phyloP scores from a whole-genome alignment of 2,329 filamentous ascomycete species.

The Proliferodiscus dingleyae region DNA sequence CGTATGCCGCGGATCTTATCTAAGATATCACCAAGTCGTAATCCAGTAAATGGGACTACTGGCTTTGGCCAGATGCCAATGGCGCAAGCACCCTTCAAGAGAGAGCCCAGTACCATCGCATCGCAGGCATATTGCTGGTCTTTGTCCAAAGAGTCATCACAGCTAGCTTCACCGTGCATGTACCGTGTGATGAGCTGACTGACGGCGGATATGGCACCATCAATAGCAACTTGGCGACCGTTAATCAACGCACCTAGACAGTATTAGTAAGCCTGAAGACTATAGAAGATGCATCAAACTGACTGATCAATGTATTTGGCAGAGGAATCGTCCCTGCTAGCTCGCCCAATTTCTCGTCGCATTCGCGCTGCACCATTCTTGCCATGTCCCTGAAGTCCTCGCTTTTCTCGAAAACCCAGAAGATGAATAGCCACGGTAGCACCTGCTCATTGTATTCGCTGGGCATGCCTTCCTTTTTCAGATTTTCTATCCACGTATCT shows the following conservation, averaged over 20 bases:
- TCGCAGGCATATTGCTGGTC: constrained; percentile 19
- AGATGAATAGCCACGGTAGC: constrained; percentile 17
- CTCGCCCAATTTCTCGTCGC: constrained; percentile 17
- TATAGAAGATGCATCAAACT: neutral
- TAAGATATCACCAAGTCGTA: constrained; percentile 18
- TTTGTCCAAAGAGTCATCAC: constrained; percentile 14
- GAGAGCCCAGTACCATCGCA: constrained; percentile 24
- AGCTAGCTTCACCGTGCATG: constrained; percentile 14
- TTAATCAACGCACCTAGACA: constrained; percentile 17
- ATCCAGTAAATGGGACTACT: constrained; percentile 16
- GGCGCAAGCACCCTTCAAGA: constrained; percentile 20
- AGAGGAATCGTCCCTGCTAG: constrained; percentile 10
- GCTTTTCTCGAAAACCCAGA: constrained; percentile 19
- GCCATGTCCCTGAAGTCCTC: constrained; percentile 21
- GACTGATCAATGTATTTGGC: constrained; percentile 2
- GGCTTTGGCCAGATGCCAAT: constrained; percentile 26
- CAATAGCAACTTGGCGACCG: constrained; percentile 14
- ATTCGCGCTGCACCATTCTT: constrained; percentile 15
- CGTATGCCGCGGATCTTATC: constrained; percentile 17
- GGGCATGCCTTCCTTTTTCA: constrained; percentile 18
- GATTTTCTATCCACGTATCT: constrained; percentile 37
- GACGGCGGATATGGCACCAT: constrained; percentile 13
- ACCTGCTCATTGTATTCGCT: constrained; percentile 18
- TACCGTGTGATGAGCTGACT: constrained; percentile 19
- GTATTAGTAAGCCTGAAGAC: neutral